These are phyloP conservation scores for Purpureocillium lavendulum DNA, from an alignment of 2,329 filamentous ascomycete genomes.

Conservation along the genomic window DNA sequence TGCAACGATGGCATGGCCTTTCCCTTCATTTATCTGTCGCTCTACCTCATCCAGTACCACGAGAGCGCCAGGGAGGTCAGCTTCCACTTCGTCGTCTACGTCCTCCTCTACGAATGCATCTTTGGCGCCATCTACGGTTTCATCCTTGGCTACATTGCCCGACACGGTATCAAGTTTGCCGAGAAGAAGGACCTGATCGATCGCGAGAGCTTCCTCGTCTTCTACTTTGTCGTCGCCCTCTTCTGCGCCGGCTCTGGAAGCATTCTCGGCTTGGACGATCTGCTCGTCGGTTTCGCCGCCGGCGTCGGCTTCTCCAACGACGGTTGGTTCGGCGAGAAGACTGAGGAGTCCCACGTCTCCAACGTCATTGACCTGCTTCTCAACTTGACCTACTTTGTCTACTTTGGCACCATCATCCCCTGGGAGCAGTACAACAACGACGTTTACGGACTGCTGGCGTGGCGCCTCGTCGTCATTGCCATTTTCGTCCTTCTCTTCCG, in stretches of 20 bases:
- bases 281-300: conserved; percentile 88
- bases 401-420: conserved; percentile 92
- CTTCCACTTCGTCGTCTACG: conserved; percentile 82
- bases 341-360: conserved; percentile 95
- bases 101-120: conserved; percentile 90
- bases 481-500: conserved; percentile 92
- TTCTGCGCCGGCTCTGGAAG: conserved; percentile 94
- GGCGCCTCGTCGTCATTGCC: conserved; percentile 90
- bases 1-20: conserved; percentile 99
- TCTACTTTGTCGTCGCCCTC: conserved; percentile 93
- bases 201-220: conserved; percentile 93
- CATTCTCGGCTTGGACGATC: conserved; percentile 83
- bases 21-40: conserved; percentile 86
- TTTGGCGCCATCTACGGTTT: conserved; percentile 90
- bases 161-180: conserved; percentile 81
- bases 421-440: conserved; percentile 84
- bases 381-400: conserved; percentile 97
- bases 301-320: conserved; percentile 99
- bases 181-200: conserved; percentile 84
- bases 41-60: conserved; percentile 82
- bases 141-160: conserved; percentile 75
- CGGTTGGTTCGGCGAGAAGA: conserved; percentile 97
- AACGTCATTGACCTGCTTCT: conserved; percentile 97
- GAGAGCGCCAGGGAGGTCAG: conserved; percentile 60
- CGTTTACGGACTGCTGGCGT: conserved; percentile 67